These are phyloP conservation scores for Parietichytrium sp. DNA, from an alignment of 108 stramenopile genomes.

Conservation along the genomic window DNA sequence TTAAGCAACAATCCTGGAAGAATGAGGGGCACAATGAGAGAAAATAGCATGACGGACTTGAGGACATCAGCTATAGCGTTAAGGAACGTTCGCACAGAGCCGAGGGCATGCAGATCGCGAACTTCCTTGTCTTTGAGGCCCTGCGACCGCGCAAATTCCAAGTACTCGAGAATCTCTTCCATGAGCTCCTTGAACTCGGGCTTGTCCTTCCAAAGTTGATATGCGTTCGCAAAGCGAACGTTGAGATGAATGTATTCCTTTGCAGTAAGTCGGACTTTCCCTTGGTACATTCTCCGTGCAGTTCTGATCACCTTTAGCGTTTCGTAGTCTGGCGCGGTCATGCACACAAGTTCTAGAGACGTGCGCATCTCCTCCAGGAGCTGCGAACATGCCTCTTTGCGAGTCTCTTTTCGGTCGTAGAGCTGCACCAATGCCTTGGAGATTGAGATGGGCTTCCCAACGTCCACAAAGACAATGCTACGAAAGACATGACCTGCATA, in stretches of 20 bases:
- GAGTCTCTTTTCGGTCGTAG: constrained; percentile 9
- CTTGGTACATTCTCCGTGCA: constrained; percentile 1
- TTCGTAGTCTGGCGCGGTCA: not conserved
- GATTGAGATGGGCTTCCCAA: constrained; percentile 70
- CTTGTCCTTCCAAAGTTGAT: not conserved
- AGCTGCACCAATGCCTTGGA: not conserved
- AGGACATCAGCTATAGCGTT: not conserved
- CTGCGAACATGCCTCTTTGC: not conserved
- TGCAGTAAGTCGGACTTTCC: not conserved
- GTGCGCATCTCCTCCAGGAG: not conserved
- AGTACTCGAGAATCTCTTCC: not conserved
- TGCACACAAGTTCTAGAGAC: not conserved
- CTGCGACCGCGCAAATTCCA: not conserved
- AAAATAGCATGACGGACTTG: not conserved
- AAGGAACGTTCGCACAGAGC: not conserved
- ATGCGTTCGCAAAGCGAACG: not conserved
- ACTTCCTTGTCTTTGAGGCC: not conserved
- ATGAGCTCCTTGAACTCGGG: not conserved
- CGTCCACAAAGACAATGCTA: constrained; percentile 80
- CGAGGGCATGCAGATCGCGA: not conserved
- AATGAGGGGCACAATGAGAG: not conserved
- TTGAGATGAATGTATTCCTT: constrained; percentile 2
- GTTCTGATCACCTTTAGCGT: not conserved
- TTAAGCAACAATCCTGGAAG: not conserved
- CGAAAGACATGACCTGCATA: constrained; percentile 89